Evolutionary conservation across 768 basidiomycete species (phyloP).

Genomic region (Lactifluus hygrophoroides): DNA sequence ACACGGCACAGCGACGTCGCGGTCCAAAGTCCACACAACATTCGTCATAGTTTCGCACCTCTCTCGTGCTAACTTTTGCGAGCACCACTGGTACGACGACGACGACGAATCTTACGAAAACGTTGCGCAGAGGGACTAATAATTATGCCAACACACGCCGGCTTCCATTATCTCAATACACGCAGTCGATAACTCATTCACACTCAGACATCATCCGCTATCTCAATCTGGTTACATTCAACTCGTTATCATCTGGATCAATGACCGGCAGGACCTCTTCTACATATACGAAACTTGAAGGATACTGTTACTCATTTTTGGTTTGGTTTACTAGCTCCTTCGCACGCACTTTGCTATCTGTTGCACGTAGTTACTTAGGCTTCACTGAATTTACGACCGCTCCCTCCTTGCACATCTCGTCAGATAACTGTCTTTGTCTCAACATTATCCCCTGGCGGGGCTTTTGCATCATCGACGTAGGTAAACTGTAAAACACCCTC

Average conservation of each 20-base stretch:
- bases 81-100: background rate
- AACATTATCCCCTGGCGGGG: background rate
- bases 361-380: background rate
- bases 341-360: background rate
- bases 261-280: conserved; percentile 31
- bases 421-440: background rate
- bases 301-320: conserved; percentile 28
- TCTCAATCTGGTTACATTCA: background rate
- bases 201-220: background rate
- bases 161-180: conserved; percentile 5
- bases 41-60: background rate
- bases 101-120: conserved; percentile 3
- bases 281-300: conserved; percentile 48
- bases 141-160: conserved; percentile 7
- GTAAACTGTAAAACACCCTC: background rate
- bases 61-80: background rate
- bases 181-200: background rate
- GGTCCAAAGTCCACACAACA: conserved; percentile 6
- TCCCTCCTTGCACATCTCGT: background rate
- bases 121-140: conserved; percentile 1
- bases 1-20: background rate
- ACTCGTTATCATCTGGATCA: background rate
- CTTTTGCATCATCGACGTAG: background rate
- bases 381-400: background rate
- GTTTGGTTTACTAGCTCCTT: background rate